A percentile compares a stretch with the other conserved stretches of the same genome.
phyloP scores from a whole-genome alignment of 768 basidiomycete species.

The Amanita thiersii region DNA sequence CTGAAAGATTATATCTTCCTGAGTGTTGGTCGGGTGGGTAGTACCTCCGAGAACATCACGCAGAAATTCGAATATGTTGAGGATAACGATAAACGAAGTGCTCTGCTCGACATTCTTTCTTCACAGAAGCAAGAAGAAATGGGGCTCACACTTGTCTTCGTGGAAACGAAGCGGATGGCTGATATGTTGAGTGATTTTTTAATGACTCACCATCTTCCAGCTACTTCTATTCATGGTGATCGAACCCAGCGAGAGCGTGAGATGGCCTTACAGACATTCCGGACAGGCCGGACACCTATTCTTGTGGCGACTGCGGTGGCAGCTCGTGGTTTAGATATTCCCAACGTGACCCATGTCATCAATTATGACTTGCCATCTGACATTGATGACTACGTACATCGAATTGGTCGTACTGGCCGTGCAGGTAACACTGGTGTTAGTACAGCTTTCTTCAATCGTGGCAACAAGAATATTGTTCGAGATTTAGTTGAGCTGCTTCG shows the following conservation, averaged over 20 bases:
- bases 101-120: conserved; percentile 87
- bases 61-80: conserved; percentile 99
- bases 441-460: conserved; percentile 94
- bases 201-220: conserved; percentile 70
- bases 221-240: conserved; percentile 98
- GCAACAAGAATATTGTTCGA: conserved; percentile 86
- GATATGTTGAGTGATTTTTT: conserved; percentile 98
- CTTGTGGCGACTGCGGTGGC: conserved; percentile 98
- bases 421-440: conserved; percentile 95
- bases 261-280: conserved; percentile 91
- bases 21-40: conserved; percentile 96
- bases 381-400: conserved; percentile 99
- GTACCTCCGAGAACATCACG: conserved; percentile 98
- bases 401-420: conserved; percentile 96
- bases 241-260: conserved; percentile 98
- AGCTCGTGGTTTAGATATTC: conserved; percentile 97
- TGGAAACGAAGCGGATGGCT: conserved; percentile 99
- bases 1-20: conserved; percentile 99
- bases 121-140: conserved; percentile 55
- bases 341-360: conserved; percentile 97
- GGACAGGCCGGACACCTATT: conserved; percentile 89
- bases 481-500: conserved; percentile 90
- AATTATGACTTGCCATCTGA: conserved; percentile 98
- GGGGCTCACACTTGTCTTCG: conserved; percentile 91
- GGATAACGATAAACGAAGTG: conserved; percentile 93